A percentile compares a stretch with the other conserved stretches of the same genome.
These are phyloP conservation scores for Mycena maculata DNA, from an alignment of 768 basidiomycete genomes.

Conservation along the genomic window DNA sequence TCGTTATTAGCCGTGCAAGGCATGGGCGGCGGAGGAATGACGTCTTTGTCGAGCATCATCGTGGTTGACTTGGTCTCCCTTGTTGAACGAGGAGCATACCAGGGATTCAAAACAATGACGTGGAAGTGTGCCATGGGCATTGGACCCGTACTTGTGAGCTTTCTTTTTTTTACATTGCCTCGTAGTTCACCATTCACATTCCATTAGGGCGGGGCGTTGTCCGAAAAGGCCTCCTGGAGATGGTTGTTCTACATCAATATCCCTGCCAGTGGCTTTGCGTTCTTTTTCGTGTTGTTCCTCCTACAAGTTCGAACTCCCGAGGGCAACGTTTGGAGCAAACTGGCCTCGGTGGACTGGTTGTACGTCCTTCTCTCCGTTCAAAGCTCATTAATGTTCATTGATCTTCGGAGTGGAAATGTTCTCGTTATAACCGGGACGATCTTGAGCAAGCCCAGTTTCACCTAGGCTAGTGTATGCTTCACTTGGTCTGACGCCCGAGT, in stretches of 20 bases:
- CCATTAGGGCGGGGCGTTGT: constrained; percentile 2
- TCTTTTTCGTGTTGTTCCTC: constrained; percentile 3
- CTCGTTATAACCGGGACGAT: constrained; percentile 2
- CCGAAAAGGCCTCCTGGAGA: neutral
- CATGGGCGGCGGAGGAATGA: constrained; percentile 11
- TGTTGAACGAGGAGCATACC: neutral
- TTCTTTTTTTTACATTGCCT: neutral
- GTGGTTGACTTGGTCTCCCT: neutral
- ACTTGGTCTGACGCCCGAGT: constrained; percentile 7
- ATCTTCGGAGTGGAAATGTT: neutral
- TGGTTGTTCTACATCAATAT: constrained; percentile 12
- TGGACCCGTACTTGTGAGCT: constrained; percentile 7
- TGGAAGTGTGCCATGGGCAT: neutral
- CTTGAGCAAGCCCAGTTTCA: neutral
- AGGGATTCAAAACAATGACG: constrained; percentile 14
- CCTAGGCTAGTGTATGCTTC: constrained; percentile 1
- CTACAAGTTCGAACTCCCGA: constrained; percentile 1
- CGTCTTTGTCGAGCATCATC: neutral
- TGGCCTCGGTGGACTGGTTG: constrained; percentile 10
- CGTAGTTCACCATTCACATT: neutral
- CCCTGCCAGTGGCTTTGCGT: constrained; percentile 5
- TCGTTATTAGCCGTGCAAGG: neutral
- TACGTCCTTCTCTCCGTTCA: neutral
- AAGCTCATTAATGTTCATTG: neutral
- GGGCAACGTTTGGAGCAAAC: neutral